Conservation (phyloP, 73 alveolate genomes). For the Paramecium sonneborni region DNA sequence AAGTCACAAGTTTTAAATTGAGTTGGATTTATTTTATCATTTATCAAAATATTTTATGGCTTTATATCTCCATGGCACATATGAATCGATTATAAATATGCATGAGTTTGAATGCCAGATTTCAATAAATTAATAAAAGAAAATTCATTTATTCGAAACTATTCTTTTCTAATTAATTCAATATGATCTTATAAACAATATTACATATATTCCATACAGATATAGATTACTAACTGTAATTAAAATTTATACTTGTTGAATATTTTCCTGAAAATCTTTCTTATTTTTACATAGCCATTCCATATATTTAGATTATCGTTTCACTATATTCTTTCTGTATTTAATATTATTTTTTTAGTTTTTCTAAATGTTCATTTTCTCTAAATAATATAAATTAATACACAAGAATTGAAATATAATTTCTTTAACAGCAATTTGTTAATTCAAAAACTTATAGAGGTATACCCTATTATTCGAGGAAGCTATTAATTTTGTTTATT, state of each 20-base stretch:
- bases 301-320: not conserved
- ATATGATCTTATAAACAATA: slow-evolving; percentile 26
- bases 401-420: not conserved
- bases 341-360: not conserved
- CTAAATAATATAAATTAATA: not conserved
- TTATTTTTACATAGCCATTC: not conserved
- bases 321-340: not conserved
- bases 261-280: not conserved
- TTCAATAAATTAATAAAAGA: not conserved
- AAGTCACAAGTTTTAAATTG: not conserved
- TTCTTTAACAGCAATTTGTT: slow-evolving; percentile 23
- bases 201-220: slow-evolving; percentile 36
- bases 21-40: not conserved
- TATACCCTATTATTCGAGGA: slow-evolving; percentile 24
- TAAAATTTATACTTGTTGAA: not conserved
- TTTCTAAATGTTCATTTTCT: not conserved
- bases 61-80: slow-evolving; percentile 24
- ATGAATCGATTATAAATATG: not conserved
- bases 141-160: not conserved
- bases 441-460: not conserved
- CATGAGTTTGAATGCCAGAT: not conserved
- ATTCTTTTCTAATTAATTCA: not conserved
- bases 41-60: slow-evolving; percentile 7
- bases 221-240: not conserved
- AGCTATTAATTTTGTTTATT: not conserved